Base-by-base conservation (phyloP, 2,329 filamentous ascomycete species). In the Epichloe hybrida region DNA sequence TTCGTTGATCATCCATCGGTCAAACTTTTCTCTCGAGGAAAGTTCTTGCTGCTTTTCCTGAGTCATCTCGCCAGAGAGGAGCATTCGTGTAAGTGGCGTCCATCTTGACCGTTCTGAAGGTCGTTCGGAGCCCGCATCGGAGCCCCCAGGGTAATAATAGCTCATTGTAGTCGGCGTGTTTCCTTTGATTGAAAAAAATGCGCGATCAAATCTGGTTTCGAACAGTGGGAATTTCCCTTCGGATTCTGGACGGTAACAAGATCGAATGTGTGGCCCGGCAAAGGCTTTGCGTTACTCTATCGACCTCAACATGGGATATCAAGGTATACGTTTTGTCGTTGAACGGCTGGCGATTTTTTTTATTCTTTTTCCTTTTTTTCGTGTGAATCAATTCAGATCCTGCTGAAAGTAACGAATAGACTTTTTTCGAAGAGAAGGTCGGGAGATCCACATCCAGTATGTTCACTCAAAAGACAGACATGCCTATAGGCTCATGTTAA, bases 1-100 rank as follows among this genome's bases (percentile, higher is more conserved):
- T 64, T 91, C 87, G 64, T 91, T 91, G 54, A 91, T 84, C 86
- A 93, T 90, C 87, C 87, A 93, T 57, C 82, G 75, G 66, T 90
- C 84, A 62, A 91, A 84, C 64, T 79, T 84, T 65, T 91, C 84
- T 61, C 79, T 77, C 55, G 78, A 67, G 23, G 79, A 80, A 58
- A 91, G 70, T 51, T 82, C 76, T 63, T 81, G 81, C 57, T 84
- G 81, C 61, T 73, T 77, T 63, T 88, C 83, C 60, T 82, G 81
- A 50, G 81, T 87, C 79, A 90, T 85, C 70, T 89, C 84, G 47
- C 86, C 86, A 51, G 86, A 88, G 64, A 90, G 77, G 64, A 93
- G 71, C 83, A 91, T 88, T 56, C 86, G 80, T 54, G 85, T 88
- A 50, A 93, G 75, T 15, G 86, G 86, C 54, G 87, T 86, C 81